phyloP scores from a whole-genome alignment of 306 rosid genomes.

The Rubus idaeus region DNA sequence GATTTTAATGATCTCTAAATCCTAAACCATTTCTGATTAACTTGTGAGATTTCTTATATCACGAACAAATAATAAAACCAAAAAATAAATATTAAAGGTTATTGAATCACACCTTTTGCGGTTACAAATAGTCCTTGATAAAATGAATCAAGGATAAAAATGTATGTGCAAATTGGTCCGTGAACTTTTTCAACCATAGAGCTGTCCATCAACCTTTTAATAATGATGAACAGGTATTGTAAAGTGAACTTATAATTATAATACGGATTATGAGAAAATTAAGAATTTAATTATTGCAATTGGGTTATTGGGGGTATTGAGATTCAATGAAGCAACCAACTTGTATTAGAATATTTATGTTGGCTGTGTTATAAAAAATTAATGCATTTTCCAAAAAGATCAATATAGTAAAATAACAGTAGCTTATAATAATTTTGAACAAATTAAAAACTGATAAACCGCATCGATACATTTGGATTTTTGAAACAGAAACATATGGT shows the following conservation, averaged over 20 bases:
- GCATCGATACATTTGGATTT: not conserved
- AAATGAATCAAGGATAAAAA: not conserved
- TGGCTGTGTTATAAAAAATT: no score
- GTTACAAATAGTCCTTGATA: not conserved
- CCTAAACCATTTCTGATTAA: no score
- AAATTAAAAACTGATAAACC: not conserved
- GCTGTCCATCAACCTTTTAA: conserved; percentile 6
- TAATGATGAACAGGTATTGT: not conserved
- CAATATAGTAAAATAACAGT: not conserved
- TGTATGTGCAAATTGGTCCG: conserved; percentile 1
- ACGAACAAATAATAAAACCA: not conserved
- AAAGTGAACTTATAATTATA: not conserved
- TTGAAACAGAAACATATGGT: no score
- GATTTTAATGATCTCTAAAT: no score
- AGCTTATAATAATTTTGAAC: not conserved
- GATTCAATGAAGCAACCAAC: conserved; percentile 40
- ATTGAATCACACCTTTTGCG: not conserved
- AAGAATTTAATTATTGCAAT: conserved; percentile 21
- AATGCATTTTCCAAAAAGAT: not conserved
- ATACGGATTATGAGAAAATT: conserved; percentile 24
- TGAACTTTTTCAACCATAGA: not conserved
- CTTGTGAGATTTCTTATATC: not conserved
- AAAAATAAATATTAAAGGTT: not conserved
- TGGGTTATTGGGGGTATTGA: conserved; percentile 29
- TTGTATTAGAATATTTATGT: conserved; percentile 15